Evolutionary conservation across 495 filamentous ascomycete species (phyloP).

Genomic region (Astrothelium macrocarpum): DNA sequence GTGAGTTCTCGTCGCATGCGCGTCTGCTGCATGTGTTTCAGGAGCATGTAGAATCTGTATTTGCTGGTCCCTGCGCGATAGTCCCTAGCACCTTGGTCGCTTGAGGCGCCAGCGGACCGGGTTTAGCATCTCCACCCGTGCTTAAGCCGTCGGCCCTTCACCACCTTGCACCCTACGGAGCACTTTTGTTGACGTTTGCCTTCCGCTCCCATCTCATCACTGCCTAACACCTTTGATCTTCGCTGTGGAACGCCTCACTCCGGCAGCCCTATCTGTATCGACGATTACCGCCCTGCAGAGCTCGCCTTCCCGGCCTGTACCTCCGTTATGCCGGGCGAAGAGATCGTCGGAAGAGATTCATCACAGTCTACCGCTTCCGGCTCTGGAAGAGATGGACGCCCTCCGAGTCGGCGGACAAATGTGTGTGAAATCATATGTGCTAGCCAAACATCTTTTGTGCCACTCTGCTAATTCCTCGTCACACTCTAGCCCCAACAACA

Average conservation of each 20-base stretch:
- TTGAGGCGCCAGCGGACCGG: slow-evolving; percentile 1
- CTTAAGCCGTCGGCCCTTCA: background rate
- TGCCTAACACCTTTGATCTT: background rate
- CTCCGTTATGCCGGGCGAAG: background rate
- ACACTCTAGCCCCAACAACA: slow-evolving; percentile 51
- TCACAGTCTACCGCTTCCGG: slow-evolving; percentile 11
- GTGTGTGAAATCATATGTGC: slow-evolving; percentile 5
- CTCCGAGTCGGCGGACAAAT: slow-evolving; percentile 13
- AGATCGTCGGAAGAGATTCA: background rate
- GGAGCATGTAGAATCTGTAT: background rate
- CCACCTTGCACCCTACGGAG: background rate
- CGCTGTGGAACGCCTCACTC: background rate
- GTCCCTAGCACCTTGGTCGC: background rate
- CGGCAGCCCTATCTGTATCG: background rate
- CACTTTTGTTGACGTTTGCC: background rate
- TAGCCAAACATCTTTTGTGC: background rate
- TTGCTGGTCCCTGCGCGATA: background rate
- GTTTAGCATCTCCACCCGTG: background rate
- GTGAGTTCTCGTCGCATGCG: background rate
- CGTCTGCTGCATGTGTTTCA: background rate
- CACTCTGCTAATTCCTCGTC: slow-evolving; percentile 16
- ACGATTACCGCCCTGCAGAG: background rate
- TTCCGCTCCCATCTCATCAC: background rate
- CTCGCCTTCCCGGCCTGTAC: background rate
- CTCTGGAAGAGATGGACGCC: slow-evolving; percentile 6